Evolutionary conservation across 208 protist genomes (phyloP).

Genomic region (Leptomonas pyrrhocoris): DNA sequence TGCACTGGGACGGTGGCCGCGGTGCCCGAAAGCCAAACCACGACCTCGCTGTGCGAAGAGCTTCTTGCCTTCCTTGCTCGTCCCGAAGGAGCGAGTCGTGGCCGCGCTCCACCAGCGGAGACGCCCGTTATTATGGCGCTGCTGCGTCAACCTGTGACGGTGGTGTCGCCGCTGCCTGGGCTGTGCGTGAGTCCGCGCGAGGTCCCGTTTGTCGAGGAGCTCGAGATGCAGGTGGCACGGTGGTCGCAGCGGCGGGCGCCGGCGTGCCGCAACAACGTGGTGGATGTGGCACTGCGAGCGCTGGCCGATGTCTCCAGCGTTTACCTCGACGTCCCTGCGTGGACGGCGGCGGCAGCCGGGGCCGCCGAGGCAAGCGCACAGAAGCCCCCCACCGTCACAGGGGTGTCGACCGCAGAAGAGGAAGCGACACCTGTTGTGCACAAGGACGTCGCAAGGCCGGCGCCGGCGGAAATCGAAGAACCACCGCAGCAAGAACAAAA

Average conservation of each 20-base stretch:
- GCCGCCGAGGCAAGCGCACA: not conserved
- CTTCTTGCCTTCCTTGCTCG: not conserved
- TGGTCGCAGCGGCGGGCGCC: slow-evolving; percentile 18
- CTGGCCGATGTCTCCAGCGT: slow-evolving; percentile 31
- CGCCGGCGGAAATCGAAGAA: too few relatives aligned
- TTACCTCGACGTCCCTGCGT: slow-evolving; percentile 5
- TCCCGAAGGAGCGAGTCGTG: not conserved
- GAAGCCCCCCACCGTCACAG: too few relatives aligned
- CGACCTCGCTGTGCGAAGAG: slow-evolving; percentile 1
- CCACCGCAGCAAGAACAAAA: too few relatives aligned
- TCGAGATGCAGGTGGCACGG: slow-evolving; percentile 35
- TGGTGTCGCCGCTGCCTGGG: slow-evolving; percentile 50
- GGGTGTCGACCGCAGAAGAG: too few relatives aligned
- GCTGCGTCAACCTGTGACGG: slow-evolving; percentile 43
- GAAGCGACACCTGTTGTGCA: too few relatives aligned
- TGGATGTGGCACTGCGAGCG: slow-evolving; percentile 45
- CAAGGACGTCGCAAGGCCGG: too few relatives aligned
- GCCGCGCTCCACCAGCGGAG: slow-evolving; percentile 2
- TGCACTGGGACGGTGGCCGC: not conserved
- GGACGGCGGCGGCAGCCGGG: not conserved
- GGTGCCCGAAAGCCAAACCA: not conserved
- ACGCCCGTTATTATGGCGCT: slow-evolving; percentile 26
- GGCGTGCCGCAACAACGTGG: slow-evolving; percentile 27
- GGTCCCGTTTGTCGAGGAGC: slow-evolving; percentile 34
- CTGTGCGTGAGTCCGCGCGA: slow-evolving; percentile 51